Evolutionary conservation across 306 rosid species (phyloP), one percentile per base, ranked within the genome.

Genomic region (Casuarina glauca): DNA sequence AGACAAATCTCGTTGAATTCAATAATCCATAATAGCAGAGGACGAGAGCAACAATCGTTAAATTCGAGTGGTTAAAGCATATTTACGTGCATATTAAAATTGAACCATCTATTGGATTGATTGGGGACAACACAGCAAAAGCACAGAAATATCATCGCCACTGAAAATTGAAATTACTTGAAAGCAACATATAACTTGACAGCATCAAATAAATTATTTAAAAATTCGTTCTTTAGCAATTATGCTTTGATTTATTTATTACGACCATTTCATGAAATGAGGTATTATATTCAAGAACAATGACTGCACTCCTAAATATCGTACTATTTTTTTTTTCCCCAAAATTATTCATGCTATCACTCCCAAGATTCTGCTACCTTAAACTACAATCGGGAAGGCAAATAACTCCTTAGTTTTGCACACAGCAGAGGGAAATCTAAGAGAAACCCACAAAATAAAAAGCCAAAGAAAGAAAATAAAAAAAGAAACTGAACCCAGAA

Each of bases 401-500:
- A 17, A 5, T 41, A 66, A 41, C 70, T 32, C 45, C 49, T 16
- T n/a, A 16, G 71, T 66, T 17, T 42, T 49, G 71, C 26, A 66
- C 71, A 66, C 36, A 3, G 71, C 10, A 51, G 41, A n/a, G 7
- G 51, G 42, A 57, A 58, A 69, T n/a, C 12, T 16, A 80, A 75
- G 13, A 19, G 38, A 69, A 42, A 61, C 73, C 58, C 66, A 68
- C 50, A 13, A 67, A 15, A 44, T 50, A 8, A 45, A 80, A 15
- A 53, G 70, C 11, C 79, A 32, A 41, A 26, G 32, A 48, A 45
- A 6, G 36, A 45, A 74, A 1, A 26, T 26, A 48, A 6, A 45
- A 16, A 55, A 26, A 36, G 6, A 12, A 10, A 2, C 4, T 39
- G n/a, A 12, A 48, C 13, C 51, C 51, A 48, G 51, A 35, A 45